phyloP scores from a whole-genome alignment of 768 basidiomycete genomes.

The Mycena indigotica region DNA sequence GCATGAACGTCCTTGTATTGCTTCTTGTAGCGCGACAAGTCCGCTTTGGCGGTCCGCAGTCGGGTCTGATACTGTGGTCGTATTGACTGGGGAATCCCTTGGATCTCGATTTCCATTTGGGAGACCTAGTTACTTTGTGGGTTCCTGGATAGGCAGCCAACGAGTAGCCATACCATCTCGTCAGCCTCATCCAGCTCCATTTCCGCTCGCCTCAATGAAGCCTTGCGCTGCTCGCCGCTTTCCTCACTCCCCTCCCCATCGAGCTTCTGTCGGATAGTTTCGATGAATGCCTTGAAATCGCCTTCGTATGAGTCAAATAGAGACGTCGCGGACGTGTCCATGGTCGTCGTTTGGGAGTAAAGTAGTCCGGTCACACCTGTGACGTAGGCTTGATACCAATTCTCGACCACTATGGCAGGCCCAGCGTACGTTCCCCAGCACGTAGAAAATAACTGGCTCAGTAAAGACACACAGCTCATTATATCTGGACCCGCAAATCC shows the following conservation, averaged over 20 bases:
- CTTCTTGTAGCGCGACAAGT: slow-evolving; percentile 80
- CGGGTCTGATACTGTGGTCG: slow-evolving; percentile 75
- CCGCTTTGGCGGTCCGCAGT: slow-evolving; percentile 72
- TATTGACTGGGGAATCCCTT: slow-evolving; percentile 87
- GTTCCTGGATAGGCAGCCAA: no score
- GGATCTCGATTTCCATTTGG: slow-evolving; percentile 99
- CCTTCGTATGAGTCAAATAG: slow-evolving; percentile 92
- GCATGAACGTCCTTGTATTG: slow-evolving; percentile 72
- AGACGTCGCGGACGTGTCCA: slow-evolving; percentile 83
- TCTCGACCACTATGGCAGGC: slow-evolving; percentile 46
- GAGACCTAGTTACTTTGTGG: no score
- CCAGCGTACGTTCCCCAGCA: slow-evolving; percentile 42
- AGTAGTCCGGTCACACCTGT: slow-evolving; percentile 9
- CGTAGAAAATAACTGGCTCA: not conserved
- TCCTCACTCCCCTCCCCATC: slow-evolving; percentile 68
- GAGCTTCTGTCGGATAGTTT: slow-evolving; percentile 75
- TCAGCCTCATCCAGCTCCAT: slow-evolving; percentile 98
- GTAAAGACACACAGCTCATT: slow-evolving; percentile 41
- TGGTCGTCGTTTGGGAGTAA: slow-evolving; percentile 31
- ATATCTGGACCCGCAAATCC: slow-evolving; percentile 93
- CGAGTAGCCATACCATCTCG: slow-evolving; percentile 89
- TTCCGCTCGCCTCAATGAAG: slow-evolving; percentile 79
- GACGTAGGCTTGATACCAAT: slow-evolving; percentile 1
- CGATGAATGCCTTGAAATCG: slow-evolving; percentile 84
- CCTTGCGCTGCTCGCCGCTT: slow-evolving; percentile 81